These are phyloP conservation scores for Fusarium burgessii DNA, from an alignment of 2,329 filamentous ascomycete species.

Conservation along the genomic window DNA sequence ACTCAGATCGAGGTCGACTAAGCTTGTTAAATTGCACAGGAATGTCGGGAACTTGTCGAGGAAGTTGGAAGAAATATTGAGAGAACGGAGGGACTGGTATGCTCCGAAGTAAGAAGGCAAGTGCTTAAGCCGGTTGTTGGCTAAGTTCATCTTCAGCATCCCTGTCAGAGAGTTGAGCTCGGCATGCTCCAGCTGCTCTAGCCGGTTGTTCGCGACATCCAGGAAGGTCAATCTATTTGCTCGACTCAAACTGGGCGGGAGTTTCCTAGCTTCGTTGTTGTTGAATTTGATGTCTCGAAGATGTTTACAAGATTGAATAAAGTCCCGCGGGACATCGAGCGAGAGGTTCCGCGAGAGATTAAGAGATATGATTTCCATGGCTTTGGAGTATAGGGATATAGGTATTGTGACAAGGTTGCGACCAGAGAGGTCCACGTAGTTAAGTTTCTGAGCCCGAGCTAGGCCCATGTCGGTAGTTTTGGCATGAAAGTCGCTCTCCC, in stretches of 20 bases:
- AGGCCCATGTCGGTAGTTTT: constrained; percentile 80
- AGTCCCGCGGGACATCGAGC: constrained; percentile 93
- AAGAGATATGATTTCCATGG: constrained; percentile 91
- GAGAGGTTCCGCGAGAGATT: constrained; percentile 94
- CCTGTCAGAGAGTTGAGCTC: constrained; percentile 80
- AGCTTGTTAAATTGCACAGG: constrained; percentile 81
- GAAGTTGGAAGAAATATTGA: constrained; percentile 95
- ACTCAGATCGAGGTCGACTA: constrained; percentile 95
- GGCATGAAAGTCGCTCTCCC: constrained; percentile 83
- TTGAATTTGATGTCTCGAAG: constrained; percentile 95
- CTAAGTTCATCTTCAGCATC: constrained; percentile 88
- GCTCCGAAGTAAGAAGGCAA: constrained; percentile 85
- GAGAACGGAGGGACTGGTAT: constrained; percentile 81
- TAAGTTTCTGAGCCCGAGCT: constrained; percentile 88
- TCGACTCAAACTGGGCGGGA: constrained; percentile 86
- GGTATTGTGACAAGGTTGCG: constrained; percentile 95
- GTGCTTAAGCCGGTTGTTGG: constrained; percentile 88
- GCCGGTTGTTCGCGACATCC: constrained; percentile 92
- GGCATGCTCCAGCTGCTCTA: constrained; percentile 88
- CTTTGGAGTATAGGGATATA: constrained; percentile 91
- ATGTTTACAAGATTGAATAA: constrained; percentile 92
- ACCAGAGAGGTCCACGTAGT: constrained; percentile 90
- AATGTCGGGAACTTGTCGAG: constrained; percentile 87
- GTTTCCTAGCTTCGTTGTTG: constrained; percentile 88
- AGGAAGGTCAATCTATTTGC: constrained; percentile 87